Percentiles rank a stretch among this genome's conserved stretches.
These are phyloP conservation scores for Dothistroma pini DNA, from an alignment of 2,329 filamentous ascomycete species.

Conservation along the genomic window DNA sequence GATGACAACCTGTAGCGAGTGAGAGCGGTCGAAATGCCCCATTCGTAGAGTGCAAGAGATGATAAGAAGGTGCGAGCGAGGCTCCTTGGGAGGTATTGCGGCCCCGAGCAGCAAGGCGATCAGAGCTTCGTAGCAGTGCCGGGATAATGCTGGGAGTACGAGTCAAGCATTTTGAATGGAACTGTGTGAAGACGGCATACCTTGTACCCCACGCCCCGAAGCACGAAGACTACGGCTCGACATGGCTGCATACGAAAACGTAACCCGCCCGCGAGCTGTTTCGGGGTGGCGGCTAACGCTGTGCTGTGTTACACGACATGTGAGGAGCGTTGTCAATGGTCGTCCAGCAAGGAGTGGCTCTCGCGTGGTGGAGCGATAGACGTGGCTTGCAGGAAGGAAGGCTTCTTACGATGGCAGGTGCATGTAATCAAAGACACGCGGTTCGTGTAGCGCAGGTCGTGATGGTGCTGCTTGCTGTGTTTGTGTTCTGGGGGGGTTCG, in stretches of 20 bases:
- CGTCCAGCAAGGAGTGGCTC: constrained; percentile 3
- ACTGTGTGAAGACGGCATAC: neutral
- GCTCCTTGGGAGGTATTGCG: neutral
- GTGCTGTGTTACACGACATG: constrained; percentile 7
- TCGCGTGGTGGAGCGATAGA: neutral
- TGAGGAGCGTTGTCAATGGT: constrained; percentile 7
- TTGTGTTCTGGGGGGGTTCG: neutral
- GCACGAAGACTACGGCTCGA: neutral
- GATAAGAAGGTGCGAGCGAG: neutral
- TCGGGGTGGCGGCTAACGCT: neutral
- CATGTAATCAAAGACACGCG: neutral
- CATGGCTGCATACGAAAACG: constrained; percentile 1
- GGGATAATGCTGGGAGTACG: constrained; percentile 7
- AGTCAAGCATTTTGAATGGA: constrained; percentile 1
- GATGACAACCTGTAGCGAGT: neutral
- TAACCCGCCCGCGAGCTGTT: neutral
- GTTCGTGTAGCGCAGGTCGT: neutral
- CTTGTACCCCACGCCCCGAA: neutral
- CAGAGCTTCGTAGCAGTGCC: neutral
- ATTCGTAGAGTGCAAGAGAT: neutral
- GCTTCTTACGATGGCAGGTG: neutral
- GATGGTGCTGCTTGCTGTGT: neutral
- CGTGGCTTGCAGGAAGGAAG: neutral
- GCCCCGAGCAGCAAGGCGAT: neutral
- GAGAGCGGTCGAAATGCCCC: neutral